Base-by-base conservation (phyloP, 31 red algal genomes). In the Endocladia muricata region DNA sequence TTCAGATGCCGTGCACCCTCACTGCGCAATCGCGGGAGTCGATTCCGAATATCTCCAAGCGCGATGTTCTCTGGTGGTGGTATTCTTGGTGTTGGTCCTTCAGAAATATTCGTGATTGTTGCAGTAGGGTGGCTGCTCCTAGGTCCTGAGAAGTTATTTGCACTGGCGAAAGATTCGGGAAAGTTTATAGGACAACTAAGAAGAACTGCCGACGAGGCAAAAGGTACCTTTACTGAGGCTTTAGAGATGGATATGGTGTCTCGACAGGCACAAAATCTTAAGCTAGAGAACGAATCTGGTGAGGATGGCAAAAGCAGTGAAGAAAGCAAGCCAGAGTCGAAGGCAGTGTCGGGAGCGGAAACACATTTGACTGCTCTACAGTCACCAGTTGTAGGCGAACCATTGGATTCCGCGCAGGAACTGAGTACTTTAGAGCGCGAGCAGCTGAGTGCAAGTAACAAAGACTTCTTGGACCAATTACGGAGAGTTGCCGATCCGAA, bases 51-150 rank as follows among this genome's bases (percentile, higher is more conserved):
- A 13, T 13, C 68, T 4, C 40, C 37, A 7, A 19, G 41, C 3
- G 84, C 84, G 37, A 44, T 88, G 30, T 70, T 88, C 22, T 57
- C 68, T 44, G 88, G 93, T 6, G 88, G 93, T 23, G 93, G 93
- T 19, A 73, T 96, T 61, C 73, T 96, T 4, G 93, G 93, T 61
- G 93, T 96, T 13, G 93, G 93, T 1, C 65, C 88, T 22, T 74
- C 93, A 0, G 93, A 96, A 69, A 47, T 96, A 9, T 41, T 91
- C 29, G 82, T 91, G 2, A 88, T 96, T 49, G 69, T 81, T 51
- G 77, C 61, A 22, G 93, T 96, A 3, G 93, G 88, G 7, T 96
- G 93, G 93, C 34, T 96, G 26, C 67, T 96, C 4, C 78, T 96
- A 2, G 93, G 93, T 9, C 93, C 93, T 13, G 61, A 91, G 68